Evolutionary conservation across 2,329 filamentous ascomycete species (phyloP), one percentile per base, ranked within the genome.

Genomic region (Knufia fluminis): DNA sequence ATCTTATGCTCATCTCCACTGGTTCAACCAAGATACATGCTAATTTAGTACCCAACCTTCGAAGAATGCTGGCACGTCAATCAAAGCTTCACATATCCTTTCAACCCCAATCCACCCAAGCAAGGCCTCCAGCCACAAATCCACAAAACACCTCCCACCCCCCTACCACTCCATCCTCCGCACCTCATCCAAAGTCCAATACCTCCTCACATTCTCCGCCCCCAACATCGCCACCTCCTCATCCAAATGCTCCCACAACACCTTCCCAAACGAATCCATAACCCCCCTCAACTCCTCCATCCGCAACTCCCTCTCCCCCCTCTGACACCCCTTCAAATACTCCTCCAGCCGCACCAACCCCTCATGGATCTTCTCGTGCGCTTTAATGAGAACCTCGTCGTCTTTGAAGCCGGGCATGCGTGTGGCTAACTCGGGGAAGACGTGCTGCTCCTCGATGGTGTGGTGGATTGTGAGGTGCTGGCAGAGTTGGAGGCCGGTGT

Each of bases 181-280:
- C 66, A 95, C 82, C 73, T 95, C 89, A 41, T 86, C 79, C 52
- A 80, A 58, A 0, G 74, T 84, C 86, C 86, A 95, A 66, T 85
- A 89, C 66, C 74, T 79, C 58, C 86, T 75, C 89, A 95, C 94
- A 64, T 91, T 94, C 65, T 92, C 85, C 39, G 88, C 88, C 1
- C 83, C 79, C 26, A 95, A 66, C 57, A 85, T 78, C 65, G 74
- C 71, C 6, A 95, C 88, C 73, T 95, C 89, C 59, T 90, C 82
- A 60, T 92, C 86, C 52, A 95, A 69, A 73, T 95, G 89, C 61
- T 70, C 71, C 85, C 87, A 91, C 43, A 95, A 65, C 54, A 94
- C 85, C 8, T 73, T 71, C 9, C 85, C 85, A 78, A 90, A 95
- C 3, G 66, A 66, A 65, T 94, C 85, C 80, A 94, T 82, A 60